phyloP scores from a whole-genome alignment of 2,329 filamentous ascomycete genomes.

The Sclerotinia subarctica region DNA sequence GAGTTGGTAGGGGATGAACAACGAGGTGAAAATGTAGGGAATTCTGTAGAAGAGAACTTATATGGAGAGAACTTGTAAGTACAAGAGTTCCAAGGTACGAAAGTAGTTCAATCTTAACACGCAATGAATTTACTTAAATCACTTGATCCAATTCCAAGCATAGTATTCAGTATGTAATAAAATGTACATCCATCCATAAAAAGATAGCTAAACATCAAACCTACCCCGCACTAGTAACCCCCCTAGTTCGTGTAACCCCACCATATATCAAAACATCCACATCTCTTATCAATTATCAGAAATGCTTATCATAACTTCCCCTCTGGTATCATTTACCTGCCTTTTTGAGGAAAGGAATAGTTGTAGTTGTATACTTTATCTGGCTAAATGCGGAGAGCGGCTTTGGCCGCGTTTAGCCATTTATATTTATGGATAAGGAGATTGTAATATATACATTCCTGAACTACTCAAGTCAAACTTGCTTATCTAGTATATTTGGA shows the following conservation, averaged over 20 bases:
- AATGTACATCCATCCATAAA: background rate
- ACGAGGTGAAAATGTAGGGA: background rate
- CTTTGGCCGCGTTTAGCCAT: constrained; percentile 10
- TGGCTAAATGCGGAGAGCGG: constrained; percentile 11
- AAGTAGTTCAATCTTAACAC: background rate
- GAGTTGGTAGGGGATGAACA: constrained; percentile 14
- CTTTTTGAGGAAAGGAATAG: background rate
- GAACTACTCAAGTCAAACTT: background rate
- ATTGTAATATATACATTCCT: background rate
- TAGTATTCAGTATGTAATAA: background rate
- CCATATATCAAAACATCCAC: background rate
- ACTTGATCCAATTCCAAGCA: background rate
- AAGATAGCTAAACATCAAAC: constrained; percentile 1
- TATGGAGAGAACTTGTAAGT: no score
- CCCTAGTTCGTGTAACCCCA: background rate
- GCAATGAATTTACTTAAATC: background rate
- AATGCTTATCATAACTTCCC: constrained; percentile 2
- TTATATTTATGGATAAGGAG: background rate
- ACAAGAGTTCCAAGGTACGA: background rate
- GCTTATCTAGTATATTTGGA: background rate
- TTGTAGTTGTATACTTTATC: background rate
- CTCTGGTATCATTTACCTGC: constrained; percentile 6
- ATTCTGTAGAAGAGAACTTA: no score
- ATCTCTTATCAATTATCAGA: background rate
- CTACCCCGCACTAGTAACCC: constrained; percentile 16